Evolutionary conservation across 179 eudicot species (phyloP).

Genomic region (Beta corolliflora): DNA sequence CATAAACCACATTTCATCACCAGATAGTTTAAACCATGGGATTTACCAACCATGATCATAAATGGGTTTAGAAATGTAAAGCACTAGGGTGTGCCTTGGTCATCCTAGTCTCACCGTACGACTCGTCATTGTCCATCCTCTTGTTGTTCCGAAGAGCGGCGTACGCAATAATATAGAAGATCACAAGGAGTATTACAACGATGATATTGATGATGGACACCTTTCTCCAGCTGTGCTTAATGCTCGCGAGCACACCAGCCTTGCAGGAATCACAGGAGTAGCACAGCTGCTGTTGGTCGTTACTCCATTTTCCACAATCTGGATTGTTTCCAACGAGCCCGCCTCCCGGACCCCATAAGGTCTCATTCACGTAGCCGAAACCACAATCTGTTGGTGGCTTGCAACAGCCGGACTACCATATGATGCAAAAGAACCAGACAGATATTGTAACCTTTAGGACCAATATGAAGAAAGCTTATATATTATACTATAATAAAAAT

Average conservation of each 20-base stretch:
- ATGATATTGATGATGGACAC: constrained; percentile 82
- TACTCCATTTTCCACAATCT: constrained; percentile 75
- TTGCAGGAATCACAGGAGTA: constrained; percentile 77
- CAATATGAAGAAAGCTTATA: not conserved
- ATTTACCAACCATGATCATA: not conserved
- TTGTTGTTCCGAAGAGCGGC: constrained; percentile 87
- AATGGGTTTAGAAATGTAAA: constrained; percentile 46
- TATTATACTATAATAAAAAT: not conserved
- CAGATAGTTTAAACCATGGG: not conserved
- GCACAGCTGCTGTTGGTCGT: constrained; percentile 68
- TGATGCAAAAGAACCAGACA: not conserved
- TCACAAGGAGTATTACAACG: constrained; percentile 71
- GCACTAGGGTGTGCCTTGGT: constrained; percentile 78
- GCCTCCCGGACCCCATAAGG: constrained; percentile 51
- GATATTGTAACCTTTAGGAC: not conserved
- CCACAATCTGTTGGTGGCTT: constrained; percentile 95
- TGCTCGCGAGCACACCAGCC: constrained; percentile 86
- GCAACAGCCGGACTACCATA: constrained; percentile 87
- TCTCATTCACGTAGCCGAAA: constrained; percentile 64
- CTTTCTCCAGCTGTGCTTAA: constrained; percentile 91
- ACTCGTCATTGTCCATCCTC: constrained; percentile 75
- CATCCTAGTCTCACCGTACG: constrained; percentile 84
- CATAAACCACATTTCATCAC: not conserved
- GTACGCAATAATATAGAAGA: constrained; percentile 65
- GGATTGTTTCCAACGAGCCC: constrained; percentile 41